Evolutionary conservation across 2,329 filamentous ascomycete species (phyloP).

Genomic region (Oidium heveae): DNA sequence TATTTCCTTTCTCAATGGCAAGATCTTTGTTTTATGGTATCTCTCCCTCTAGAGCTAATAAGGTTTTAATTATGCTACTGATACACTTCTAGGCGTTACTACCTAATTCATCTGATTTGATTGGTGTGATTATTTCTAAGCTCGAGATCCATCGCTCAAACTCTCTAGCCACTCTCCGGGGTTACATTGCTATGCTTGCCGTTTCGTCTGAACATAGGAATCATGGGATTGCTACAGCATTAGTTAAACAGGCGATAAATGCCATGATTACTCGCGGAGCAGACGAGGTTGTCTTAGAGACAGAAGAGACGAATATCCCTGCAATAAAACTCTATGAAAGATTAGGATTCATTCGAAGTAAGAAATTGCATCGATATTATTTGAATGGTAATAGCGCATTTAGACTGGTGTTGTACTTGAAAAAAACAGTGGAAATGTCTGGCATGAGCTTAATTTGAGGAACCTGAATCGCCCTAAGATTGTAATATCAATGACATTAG

Average conservation of each 20-base stretch:
- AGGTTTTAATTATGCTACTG: neutral
- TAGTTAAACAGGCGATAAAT: slow-evolving; percentile 79
- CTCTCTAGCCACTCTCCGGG: slow-evolving; percentile 46
- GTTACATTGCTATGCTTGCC: slow-evolving; percentile 98
- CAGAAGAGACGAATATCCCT: slow-evolving; percentile 73
- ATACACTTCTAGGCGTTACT: slow-evolving; percentile 26
- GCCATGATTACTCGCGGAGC: slow-evolving; percentile 65
- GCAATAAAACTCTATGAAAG: slow-evolving; percentile 85
- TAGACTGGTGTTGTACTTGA: slow-evolving; percentile 43
- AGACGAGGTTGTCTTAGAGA: slow-evolving; percentile 89
- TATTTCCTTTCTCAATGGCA: slow-evolving; percentile 98
- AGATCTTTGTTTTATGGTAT: slow-evolving; percentile 27
- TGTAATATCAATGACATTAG: too few species aligned
- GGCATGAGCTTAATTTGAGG: neutral
- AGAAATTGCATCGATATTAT: slow-evolving; percentile 85
- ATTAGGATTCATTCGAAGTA: slow-evolving; percentile 74
- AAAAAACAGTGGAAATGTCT: slow-evolving; percentile 9
- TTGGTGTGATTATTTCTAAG: slow-evolving; percentile 87
- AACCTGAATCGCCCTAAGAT: neutral
- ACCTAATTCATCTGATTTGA: slow-evolving; percentile 34
- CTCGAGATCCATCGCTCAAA: slow-evolving; percentile 73
- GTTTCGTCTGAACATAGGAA: slow-evolving; percentile 59
- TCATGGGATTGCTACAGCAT: slow-evolving; percentile 61
- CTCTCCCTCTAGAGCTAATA: neutral
- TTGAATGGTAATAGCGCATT: slow-evolving; percentile 92